Evolutionary conservation across 768 basidiomycete species (phyloP).

Genomic region (Rhizopogon vulgaris): DNA sequence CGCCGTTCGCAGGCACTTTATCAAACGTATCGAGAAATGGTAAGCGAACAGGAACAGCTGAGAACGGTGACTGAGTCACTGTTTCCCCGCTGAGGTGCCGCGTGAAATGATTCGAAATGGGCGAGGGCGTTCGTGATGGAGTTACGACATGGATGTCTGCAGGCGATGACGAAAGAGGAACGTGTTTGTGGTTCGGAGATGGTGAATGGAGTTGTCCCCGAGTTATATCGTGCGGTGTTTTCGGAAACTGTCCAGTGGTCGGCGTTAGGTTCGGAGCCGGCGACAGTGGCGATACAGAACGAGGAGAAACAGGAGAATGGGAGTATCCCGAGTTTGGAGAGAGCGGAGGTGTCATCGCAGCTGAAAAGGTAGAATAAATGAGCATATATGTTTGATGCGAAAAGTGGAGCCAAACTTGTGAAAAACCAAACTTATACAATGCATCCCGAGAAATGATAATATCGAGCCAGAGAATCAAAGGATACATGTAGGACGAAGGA

Average conservation of each 20-base stretch:
- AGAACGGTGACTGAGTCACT: conserved; percentile 16
- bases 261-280: conserved; percentile 9
- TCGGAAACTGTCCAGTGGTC: conserved; percentile 11
- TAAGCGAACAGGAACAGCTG: conserved; percentile 28
- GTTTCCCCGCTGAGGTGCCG: conserved; percentile 80
- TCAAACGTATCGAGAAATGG: conserved; percentile 54
- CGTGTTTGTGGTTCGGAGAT: conserved; percentile 12
- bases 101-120: conserved; percentile 86
- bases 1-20: background rate
- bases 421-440: background rate
- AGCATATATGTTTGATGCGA: background rate
- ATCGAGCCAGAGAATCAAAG: background rate
- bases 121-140: conserved; percentile 24
- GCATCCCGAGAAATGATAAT: background rate
- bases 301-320: conserved; percentile 29
- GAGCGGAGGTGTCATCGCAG: conserved; percentile 26
- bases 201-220: conserved; percentile 3
- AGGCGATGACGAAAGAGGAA: conserved; percentile 15
- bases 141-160: conserved; percentile 21
- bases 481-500: background rate
- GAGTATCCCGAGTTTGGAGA: conserved; percentile 28
- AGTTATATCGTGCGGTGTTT: conserved; percentile 5
- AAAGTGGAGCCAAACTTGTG: background rate
- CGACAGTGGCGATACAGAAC: conserved; percentile 19
- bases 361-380: conserved; percentile 8